phyloP scores from a whole-genome alignment of 148 eudicot species.

The Chenopodium berlandieri region DNA sequence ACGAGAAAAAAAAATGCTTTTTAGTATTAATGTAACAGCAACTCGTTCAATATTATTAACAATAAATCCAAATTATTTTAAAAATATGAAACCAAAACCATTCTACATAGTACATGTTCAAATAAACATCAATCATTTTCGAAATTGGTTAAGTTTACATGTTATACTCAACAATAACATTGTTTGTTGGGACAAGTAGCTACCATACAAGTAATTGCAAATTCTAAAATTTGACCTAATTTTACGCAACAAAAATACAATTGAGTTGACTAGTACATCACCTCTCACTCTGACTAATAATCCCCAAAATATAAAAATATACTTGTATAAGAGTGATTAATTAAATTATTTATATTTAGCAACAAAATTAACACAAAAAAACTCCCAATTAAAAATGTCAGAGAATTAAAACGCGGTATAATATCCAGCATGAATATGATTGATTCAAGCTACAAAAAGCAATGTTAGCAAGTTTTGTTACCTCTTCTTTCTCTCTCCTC shows the following conservation, averaged over 20 bases:
- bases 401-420: constrained; percentile 1
- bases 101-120: not conserved
- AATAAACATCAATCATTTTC: not conserved
- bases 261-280: constrained; percentile 18
- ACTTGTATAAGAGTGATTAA: not conserved
- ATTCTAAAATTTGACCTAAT: constrained; percentile 21
- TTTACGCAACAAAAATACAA: not conserved
- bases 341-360: too few species aligned
- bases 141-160: not conserved
- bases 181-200: constrained; percentile 13
- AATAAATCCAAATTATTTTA: too few species aligned
- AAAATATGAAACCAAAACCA: too few species aligned
- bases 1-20: too few species aligned
- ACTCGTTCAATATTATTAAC: too few species aligned
- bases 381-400: not conserved
- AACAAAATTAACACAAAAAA: too few species aligned
- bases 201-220: constrained; percentile 4
- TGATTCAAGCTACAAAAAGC: not conserved
- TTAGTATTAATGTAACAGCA: too few species aligned
- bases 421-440: constrained; percentile 8
- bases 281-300: too few species aligned
- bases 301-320: too few species aligned
- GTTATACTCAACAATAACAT: constrained; percentile 4
- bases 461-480: constrained; percentile 11
- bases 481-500: constrained; percentile 4